phyloP scores from a whole-genome alignment of 2,329 filamentous ascomycete genomes.

The Aspergillus fischeri region DNA sequence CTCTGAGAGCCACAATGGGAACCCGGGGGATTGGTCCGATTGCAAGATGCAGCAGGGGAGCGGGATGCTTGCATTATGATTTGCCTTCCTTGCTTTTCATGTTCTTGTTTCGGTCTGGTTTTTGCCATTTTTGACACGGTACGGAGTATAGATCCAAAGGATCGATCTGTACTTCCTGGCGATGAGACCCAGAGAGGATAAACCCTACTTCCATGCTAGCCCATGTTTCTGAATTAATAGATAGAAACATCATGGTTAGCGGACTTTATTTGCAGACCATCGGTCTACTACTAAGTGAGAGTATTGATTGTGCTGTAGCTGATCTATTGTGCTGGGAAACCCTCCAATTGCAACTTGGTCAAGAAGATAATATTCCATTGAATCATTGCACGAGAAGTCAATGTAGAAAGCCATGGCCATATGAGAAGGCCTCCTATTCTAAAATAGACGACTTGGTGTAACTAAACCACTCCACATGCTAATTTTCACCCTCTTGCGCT shows the following conservation, averaged over 20 bases:
- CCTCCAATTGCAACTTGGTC: not conserved
- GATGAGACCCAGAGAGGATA: not conserved
- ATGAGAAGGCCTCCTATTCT: not conserved
- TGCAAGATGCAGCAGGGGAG: not conserved
- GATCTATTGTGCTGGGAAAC: no score
- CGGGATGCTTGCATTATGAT: not conserved
- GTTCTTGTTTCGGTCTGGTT: not conserved
- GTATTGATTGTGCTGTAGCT: not conserved
- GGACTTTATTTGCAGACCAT: not conserved
- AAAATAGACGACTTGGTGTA: not conserved
- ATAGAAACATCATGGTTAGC: no score
- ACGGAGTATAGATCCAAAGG: not conserved
- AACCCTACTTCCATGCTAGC: no score
- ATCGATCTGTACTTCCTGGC: not conserved
- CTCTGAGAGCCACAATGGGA: not conserved
- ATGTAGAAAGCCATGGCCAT: not conserved
- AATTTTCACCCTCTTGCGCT: no score
- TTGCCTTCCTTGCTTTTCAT: not conserved
- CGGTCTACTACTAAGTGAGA: not conserved
- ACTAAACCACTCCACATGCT: not conserved
- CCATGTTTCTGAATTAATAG: not conserved
- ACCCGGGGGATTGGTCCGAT: not conserved
- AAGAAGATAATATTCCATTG: not conserved
- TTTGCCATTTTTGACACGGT: not conserved
- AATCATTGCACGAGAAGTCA: not conserved